Base-by-base conservation (phyloP, 768 basidiomycete species). In the Jaapia argillacea region DNA sequence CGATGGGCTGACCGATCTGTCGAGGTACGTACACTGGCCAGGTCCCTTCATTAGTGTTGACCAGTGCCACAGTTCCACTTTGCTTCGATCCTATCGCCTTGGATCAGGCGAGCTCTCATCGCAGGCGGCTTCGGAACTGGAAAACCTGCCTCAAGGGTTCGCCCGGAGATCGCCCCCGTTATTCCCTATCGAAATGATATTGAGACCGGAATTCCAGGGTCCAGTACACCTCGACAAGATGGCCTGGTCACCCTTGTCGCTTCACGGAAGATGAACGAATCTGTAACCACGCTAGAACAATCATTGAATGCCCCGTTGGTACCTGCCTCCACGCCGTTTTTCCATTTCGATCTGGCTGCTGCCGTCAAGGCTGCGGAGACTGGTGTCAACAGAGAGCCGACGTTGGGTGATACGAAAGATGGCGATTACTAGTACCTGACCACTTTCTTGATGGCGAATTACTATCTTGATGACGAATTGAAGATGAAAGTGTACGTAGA, bases 121-220 rank as follows among this genome's bases (percentile, higher is more conserved):
- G 89, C 92, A 3, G 93, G 84, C 46, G 90, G 90, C 2, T 98
- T 98, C 57, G 94, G 94, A 5, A 71, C 71, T 16, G 85, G 88
- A 14, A 57, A 59, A 12, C 58, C 70, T 2, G 47, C 64, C 3
- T 59, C 65, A 6, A 60, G 56, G n/a, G 50, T 62, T 0, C 71
- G 71, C 7, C 65, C 62, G n/a, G 92, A 94, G 52, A 68, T 93
- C 44, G 88, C 85, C 4, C 67, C 83, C 20, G 78, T 92, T 40
- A 79, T 86, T n/a, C 77, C 84, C 1, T 77, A 78, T 48, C 66
- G 57, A 25, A 62, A 71, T 10, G 72, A 66, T 44, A 66, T 64
- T 31, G 57, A 60, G 7, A 55, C 58, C 36, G 57, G n/a, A n/a
- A n/a, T n/a, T n/a, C n/a, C n/a, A n/a, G n/a, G n/a, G n/a, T n/a